Conservation (phyloP, 2,329 filamentous ascomycete species). For the Myriangium duriaei region DNA sequence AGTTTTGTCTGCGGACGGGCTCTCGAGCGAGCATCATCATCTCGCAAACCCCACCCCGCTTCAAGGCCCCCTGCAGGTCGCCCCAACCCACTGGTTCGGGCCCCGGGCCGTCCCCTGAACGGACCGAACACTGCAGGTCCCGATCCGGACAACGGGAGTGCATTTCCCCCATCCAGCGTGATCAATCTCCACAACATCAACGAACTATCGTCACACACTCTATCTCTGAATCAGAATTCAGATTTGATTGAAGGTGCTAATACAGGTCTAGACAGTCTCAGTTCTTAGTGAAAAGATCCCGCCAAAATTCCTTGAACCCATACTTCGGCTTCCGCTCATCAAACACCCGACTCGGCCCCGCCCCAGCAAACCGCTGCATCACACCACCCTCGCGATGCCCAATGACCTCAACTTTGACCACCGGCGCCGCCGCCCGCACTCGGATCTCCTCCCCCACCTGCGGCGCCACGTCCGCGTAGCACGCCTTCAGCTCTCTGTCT, state of each 20-base stretch:
- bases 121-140: no score
- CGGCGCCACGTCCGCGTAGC: slow-evolving; percentile 78
- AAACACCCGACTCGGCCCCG: slow-evolving; percentile 47
- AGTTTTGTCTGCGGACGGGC: no score
- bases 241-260: no score
- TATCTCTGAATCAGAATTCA: no score
- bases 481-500: slow-evolving; percentile 65
- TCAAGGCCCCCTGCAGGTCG: no score
- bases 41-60: no score
- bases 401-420: slow-evolving; percentile 28
- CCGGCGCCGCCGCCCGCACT: slow-evolving; percentile 47
- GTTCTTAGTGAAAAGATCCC: slow-evolving; percentile 56
- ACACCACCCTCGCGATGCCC: slow-evolving; percentile 40
- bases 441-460: slow-evolving; percentile 59
- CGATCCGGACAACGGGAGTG: no score
- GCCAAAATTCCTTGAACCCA: slow-evolving; percentile 82
- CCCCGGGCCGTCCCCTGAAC: no score
- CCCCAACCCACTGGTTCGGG: no score
- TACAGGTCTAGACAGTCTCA: no score
- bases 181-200: background rate
- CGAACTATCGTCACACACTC: background rate
- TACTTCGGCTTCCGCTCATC: slow-evolving; percentile 68
- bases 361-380: slow-evolving; percentile 47
- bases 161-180: no score
- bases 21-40: no score